Conservation (phyloP, 2,329 filamentous ascomycete species). For the Tolypocladium amazonense region DNA sequence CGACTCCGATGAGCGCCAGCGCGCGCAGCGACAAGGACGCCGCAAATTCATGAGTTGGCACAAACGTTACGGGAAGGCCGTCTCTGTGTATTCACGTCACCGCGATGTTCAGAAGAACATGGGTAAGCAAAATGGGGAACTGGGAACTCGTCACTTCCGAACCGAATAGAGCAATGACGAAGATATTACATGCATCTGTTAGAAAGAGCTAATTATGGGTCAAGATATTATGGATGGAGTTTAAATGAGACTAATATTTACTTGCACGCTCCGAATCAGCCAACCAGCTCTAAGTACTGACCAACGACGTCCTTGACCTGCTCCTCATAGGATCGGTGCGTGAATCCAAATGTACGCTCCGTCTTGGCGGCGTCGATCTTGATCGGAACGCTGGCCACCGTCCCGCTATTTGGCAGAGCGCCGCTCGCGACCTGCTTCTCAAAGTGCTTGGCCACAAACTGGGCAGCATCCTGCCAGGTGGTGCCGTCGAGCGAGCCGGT, state of each 20-base stretch:
- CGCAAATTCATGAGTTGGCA: constrained; percentile 35
- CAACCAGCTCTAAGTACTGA: constrained; percentile 20
- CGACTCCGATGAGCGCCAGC: constrained; percentile 69
- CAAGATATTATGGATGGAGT: neutral
- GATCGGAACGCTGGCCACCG: neutral
- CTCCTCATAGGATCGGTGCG: constrained; percentile 20
- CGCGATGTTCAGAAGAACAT: neutral
- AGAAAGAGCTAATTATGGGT: neutral
- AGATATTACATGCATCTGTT: neutral
- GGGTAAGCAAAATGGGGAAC: neutral
- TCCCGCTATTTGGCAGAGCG: constrained; percentile 4
- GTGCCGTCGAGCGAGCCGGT: neutral
- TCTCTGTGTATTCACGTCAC: neutral
- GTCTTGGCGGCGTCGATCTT: constrained; percentile 16
- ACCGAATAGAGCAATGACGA: neutral
- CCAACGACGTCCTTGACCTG: constrained; percentile 20
- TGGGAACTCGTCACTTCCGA: neutral
- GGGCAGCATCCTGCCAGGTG: neutral
- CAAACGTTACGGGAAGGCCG: neutral
- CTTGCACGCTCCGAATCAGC: neutral
- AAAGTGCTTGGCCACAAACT: constrained; percentile 6
- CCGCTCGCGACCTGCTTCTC: constrained; percentile 3
- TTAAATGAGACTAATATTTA: neutral
- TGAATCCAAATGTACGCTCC: constrained; percentile 20
- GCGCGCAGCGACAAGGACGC: constrained; percentile 79